Conservation (phyloP, 129 eudicot species). For the Glebionis coronaria region DNA sequence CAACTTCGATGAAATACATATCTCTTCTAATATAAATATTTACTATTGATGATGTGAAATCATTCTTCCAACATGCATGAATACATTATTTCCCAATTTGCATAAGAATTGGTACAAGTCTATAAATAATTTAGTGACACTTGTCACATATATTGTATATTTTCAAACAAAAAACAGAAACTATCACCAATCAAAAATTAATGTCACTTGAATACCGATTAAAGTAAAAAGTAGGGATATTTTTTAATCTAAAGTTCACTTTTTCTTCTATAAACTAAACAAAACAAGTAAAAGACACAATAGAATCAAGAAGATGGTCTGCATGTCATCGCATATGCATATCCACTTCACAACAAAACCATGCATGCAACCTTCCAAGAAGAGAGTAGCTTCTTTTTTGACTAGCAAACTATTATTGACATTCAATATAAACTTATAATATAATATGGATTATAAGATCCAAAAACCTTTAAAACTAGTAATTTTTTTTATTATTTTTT, state of each 20-base stretch:
- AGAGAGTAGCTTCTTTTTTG: constrained; percentile 10
- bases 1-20: too few relatives aligned
- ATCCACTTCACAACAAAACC: constrained; percentile 19
- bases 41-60: background rate
- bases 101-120: constrained; percentile 11
- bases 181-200: background rate
- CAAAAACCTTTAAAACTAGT: background rate
- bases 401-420: background rate
- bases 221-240: too few relatives aligned
- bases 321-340: constrained; percentile 21
- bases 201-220: too few relatives aligned
- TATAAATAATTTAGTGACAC: background rate
- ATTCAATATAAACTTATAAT: background rate
- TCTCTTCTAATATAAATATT: too few relatives aligned
- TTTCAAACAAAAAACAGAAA: too few relatives aligned
- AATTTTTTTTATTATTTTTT: background rate
- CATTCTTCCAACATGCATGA: background rate
- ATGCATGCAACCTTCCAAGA: constrained; percentile 23
- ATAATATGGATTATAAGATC: background rate
- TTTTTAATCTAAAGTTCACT: constrained; percentile 1
- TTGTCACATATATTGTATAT: background rate
- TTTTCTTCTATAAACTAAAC: background rate
- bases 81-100: constrained; percentile 4
- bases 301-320: constrained; percentile 18
- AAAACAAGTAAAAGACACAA: constrained; percentile 1